Evolutionary conservation across 2,329 filamentous ascomycete genomes (phyloP).

Genomic region (Colletotrichum kahawae): DNA sequence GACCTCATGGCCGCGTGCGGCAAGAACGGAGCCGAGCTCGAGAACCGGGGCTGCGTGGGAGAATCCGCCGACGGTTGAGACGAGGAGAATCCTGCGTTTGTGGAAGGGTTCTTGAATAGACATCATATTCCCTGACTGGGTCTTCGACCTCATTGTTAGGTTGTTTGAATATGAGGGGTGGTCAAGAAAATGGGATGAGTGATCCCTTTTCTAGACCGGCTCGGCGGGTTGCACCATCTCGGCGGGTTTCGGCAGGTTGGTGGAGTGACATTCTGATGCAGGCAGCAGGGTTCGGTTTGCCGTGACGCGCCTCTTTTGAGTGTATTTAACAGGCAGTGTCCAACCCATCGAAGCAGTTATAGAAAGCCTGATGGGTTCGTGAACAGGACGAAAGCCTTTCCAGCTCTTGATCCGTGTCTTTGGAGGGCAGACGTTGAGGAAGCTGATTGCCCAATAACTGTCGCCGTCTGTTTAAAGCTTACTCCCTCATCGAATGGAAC

Average conservation of each 20-base stretch:
- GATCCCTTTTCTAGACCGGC: background rate
- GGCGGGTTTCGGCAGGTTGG: background rate
- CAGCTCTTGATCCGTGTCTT: background rate
- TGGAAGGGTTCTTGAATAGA: background rate
- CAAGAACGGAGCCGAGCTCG: constrained; percentile 37
- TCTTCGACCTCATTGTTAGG: background rate
- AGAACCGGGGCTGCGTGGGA: constrained; percentile 41
- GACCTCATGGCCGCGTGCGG: constrained; percentile 30
- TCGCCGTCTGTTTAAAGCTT: background rate
- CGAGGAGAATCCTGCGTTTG: constrained; percentile 31
- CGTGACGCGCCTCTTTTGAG: background rate
- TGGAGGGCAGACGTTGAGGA: background rate
- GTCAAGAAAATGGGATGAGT: background rate
- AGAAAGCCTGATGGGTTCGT: background rate
- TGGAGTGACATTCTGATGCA: background rate
- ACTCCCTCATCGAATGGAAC: rapidly evolving
- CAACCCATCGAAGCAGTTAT: background rate
- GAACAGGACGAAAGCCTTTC: background rate
- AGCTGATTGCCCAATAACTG: background rate
- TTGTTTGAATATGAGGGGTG: background rate
- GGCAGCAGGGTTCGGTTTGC: background rate
- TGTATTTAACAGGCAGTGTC: background rate
- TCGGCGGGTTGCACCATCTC: background rate
- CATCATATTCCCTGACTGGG: background rate
- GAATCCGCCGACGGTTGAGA: constrained; percentile 40